A percentile compares a stretch with the other conserved stretches of the same genome.
Evolutionary conservation across 768 basidiomycete species (phyloP).

Genomic region (Macrolepiota fuliginosa): DNA sequence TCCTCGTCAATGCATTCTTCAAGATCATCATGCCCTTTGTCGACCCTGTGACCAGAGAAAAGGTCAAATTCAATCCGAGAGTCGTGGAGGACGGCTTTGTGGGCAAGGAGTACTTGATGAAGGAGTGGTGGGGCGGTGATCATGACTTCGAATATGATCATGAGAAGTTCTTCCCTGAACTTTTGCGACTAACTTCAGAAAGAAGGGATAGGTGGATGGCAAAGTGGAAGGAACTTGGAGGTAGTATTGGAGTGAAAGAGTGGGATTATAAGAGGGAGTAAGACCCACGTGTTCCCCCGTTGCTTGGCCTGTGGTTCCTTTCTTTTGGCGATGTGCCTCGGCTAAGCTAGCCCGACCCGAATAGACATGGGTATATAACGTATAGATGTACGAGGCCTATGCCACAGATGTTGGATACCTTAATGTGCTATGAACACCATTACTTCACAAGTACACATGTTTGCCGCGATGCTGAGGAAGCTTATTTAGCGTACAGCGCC

Average conservation of each 20-base stretch:
- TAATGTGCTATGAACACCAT: too few relatives aligned
- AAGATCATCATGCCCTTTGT: conserved; percentile 79
- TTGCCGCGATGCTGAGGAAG: too few relatives aligned
- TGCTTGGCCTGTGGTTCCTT: background rate
- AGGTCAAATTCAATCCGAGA: conserved; percentile 74
- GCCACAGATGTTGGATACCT: too few relatives aligned
- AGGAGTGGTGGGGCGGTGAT: conserved; percentile 67
- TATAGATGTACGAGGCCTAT: too few relatives aligned
- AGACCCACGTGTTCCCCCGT: background rate
- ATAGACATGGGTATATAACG: too few relatives aligned
- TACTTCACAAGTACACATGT: too few relatives aligned
- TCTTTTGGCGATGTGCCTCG: background rate
- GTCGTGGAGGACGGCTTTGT: conserved; percentile 68
- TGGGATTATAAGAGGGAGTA: conserved; percentile 63
- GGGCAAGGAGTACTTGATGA: conserved; percentile 65
- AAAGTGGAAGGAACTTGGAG: conserved; percentile 70
- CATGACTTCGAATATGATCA: conserved; percentile 72
- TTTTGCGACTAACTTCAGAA: conserved; percentile 53
- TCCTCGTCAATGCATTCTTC: conserved; percentile 70
- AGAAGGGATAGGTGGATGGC: conserved; percentile 48
- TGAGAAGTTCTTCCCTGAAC: conserved; percentile 68
- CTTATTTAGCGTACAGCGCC: too few relatives aligned
- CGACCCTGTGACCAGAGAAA: conserved; percentile 76
- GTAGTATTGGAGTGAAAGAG: conserved; percentile 68
- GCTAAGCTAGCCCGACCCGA: background rate